Percentiles rank a stretch among this genome's conserved stretches.
phyloP scores from a whole-genome alignment of 2,329 filamentous ascomycete genomes.

The Cytospora chrysosperma region DNA sequence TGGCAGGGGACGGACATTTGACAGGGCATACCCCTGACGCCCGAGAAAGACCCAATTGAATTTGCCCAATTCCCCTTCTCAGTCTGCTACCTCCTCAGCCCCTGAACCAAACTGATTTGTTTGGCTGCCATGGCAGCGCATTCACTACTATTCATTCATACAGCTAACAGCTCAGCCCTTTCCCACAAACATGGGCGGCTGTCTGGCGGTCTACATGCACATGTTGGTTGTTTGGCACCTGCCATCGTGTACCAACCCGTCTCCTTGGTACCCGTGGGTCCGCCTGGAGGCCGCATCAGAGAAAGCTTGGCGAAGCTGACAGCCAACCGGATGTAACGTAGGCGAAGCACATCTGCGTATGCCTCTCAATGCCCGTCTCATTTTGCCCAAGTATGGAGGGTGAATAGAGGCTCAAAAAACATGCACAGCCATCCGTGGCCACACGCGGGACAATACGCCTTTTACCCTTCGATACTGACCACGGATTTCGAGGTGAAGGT shows the following conservation, averaged over 20 bases:
- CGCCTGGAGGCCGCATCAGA: conserved; percentile 11
- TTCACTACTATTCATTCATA: neutral
- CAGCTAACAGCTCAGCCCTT: neutral
- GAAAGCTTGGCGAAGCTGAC: conserved; percentile 14
- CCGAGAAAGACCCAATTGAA: conserved; percentile 1
- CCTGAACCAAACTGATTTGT: conserved; percentile 9
- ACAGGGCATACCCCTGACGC: conserved; percentile 7
- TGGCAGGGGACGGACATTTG: conserved; percentile 3
- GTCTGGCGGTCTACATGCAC: neutral
- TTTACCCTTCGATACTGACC: neutral
- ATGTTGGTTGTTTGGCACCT: conserved; percentile 9
- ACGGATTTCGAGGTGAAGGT: neutral
- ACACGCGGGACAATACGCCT: neutral
- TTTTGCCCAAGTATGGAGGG: neutral
- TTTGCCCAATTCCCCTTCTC: conserved; percentile 7
- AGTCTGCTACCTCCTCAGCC: conserved; percentile 8
- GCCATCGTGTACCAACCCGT: neutral
- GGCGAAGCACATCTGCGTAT: neutral
- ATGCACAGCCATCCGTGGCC: neutral
- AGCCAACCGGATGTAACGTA: neutral
- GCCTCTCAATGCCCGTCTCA: neutral
- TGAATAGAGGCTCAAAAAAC: neutral
- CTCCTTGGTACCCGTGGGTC: conserved; percentile 13
- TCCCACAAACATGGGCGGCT: neutral
- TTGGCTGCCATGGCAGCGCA: neutral